Conservation (phyloP, 805 yeast genomes). For the Saccharomyces jurei region DNA sequence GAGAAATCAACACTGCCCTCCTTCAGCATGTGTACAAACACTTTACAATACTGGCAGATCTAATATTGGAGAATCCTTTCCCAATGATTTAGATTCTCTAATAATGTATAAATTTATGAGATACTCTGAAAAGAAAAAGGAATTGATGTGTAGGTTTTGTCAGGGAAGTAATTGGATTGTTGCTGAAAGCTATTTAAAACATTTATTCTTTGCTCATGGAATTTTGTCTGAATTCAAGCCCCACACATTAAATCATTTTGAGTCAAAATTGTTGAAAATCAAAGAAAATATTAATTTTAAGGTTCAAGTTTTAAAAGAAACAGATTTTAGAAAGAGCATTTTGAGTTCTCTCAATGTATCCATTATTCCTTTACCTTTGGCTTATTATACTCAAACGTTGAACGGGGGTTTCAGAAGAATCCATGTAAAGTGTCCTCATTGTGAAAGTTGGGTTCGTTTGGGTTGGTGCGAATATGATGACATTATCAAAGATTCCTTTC, state of each 20-base stretch:
- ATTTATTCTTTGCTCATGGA: constrained; percentile 20
- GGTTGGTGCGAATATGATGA: constrained; percentile 16
- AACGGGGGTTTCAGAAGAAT: constrained; percentile 11
- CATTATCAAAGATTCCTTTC: constrained; percentile 9
- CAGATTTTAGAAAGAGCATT: constrained; percentile 10
- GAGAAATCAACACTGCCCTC: constrained; percentile 14
- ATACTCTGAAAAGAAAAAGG: constrained; percentile 4
- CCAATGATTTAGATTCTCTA: background rate
- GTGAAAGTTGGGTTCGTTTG: constrained; percentile 12
- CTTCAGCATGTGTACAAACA: constrained; percentile 3
- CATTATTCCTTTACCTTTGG: constrained; percentile 14
- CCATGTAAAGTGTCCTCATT: constrained; percentile 14
- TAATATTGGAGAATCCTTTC: background rate
- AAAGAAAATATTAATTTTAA: background rate
- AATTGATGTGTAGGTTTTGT: constrained; percentile 17
- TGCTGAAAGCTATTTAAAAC: constrained; percentile 8
- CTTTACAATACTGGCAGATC: background rate
- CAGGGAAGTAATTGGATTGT: constrained; percentile 19
- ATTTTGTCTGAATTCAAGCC: constrained; percentile 9
- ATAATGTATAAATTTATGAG: constrained; percentile 8
- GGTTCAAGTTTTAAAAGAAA: constrained; percentile 3
- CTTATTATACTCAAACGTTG: constrained; percentile 9
- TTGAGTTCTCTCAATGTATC: constrained; percentile 5
- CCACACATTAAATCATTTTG: background rate
- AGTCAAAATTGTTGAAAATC: background rate